Base-by-base conservation (phyloP, 805 yeast genomes). In the Isabelozyma pseudorhagii region DNA sequence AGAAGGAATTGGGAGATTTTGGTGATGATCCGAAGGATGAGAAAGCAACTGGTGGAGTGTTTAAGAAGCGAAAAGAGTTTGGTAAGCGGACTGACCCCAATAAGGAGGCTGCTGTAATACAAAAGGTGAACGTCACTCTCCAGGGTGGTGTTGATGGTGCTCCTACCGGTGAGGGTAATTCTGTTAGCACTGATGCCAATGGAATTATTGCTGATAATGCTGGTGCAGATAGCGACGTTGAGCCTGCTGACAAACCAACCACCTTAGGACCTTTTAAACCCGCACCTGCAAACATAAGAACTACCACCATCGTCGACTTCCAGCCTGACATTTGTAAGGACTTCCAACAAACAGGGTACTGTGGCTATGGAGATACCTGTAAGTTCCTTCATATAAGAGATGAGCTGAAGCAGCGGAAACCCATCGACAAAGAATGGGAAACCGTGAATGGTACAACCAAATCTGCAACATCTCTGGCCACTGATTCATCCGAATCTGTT, bases 291-390 rank as follows among this genome's bases (percentile, higher is more conserved):
- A 70, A 71, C 50, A 76, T 92, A 28, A 75, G 81, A 42, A 77
- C 85, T 10, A 87, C 91, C 0, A 84, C 89, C 0, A 72, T 84
- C 1, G 77, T 87, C 38, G 99, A 94, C 61, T 94, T 85, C 61
- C 97, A 89, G 63, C 92, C 96, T 1, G 97, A 94, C 61, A 85
- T 94, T 1, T 94, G 99, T 63, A 94, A 93, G 61, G 98, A 94
- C 66, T 94, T 80, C 66, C 79, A 83, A 50, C 87, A 86, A 56
- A 92, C 96, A 0, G 99, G 99, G 0, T 92, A 83, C 62, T 94
- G 99, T 75, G 97, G 97, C 5, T 94, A 86, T 64, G 99, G 99
- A 8, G 99, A 94, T 59, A 86, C 94, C 36, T 94, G 99, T 72
- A 94, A 94, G 69, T 94, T 94, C 65, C 65, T 93, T 36, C 99